Percentiles rank a stretch among this genome's conserved stretches.
phyloP scores from a whole-genome alignment of 768 basidiomycete genomes.

The Phaffia australis region DNA sequence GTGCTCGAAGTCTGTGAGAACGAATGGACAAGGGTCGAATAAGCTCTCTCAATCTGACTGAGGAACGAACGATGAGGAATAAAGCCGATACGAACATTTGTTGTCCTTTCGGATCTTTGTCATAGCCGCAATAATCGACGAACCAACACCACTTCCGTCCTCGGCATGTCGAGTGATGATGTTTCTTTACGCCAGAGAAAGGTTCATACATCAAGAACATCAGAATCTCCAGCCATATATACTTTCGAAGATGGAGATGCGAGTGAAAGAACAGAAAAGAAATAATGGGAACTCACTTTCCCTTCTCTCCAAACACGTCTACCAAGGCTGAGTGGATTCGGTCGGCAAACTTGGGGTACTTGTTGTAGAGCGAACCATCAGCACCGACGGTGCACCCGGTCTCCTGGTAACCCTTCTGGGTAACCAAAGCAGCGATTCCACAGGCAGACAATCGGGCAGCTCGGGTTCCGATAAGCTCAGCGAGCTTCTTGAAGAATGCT shows the following conservation, averaged over 20 bases:
- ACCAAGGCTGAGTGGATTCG: constrained; percentile 82
- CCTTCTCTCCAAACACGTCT: constrained; percentile 94
- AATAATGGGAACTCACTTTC: constrained; percentile 50
- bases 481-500: constrained; percentile 90
- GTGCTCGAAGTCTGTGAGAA: too few relatives aligned
- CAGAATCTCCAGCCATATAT: neutral
- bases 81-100: too few relatives aligned
- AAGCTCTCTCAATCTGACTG: too few relatives aligned
- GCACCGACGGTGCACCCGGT: constrained; percentile 62
- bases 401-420: constrained; percentile 86
- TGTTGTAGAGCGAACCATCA: constrained; percentile 53
- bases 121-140: constrained; percentile 74
- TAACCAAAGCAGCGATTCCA: constrained; percentile 91
- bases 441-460: constrained; percentile 86
- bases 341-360: constrained; percentile 94
- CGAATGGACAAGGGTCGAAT: too few relatives aligned
- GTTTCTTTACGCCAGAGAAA: constrained; percentile 41
- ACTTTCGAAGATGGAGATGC: neutral
- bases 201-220: neutral
- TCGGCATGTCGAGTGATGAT: constrained; percentile 74
- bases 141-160: constrained; percentile 88
- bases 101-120: constrained; percentile 39
- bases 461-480: constrained; percentile 65
- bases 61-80: too few relatives aligned
- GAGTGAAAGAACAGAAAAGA: neutral